Conservation (phyloP, 306 rosid genomes). For the Medicago truncatula region DNA sequence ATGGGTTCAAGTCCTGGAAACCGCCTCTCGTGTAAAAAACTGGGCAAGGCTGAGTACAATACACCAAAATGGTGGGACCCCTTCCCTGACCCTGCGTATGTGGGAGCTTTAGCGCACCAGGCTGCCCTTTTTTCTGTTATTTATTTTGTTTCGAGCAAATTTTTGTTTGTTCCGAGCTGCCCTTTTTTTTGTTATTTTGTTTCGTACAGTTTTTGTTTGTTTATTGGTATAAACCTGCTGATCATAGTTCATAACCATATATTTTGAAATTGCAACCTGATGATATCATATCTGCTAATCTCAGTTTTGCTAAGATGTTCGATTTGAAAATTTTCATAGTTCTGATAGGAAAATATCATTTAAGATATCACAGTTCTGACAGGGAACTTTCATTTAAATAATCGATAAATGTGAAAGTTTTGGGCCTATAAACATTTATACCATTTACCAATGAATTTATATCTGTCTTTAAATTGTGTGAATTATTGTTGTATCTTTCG, state of each 20-base stretch:
- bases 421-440: not conserved
- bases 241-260: no score
- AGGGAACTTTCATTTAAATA: constrained; percentile 12
- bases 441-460: not conserved
- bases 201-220: no score
- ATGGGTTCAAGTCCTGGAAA: no score
- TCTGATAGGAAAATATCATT: not conserved
- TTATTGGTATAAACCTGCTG: not conserved
- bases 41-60: no score
- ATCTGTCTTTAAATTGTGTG: constrained; percentile 18
- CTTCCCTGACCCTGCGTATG: no score
- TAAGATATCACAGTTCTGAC: not conserved
- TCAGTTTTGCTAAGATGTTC: not conserved
- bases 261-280: not conserved
- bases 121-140: not conserved
- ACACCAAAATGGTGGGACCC: no score
- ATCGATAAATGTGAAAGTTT: constrained; percentile 11
- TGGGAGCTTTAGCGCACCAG: no score
- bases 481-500: constrained; percentile 28
- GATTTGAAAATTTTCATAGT: not conserved
- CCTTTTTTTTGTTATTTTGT: constrained; percentile 1
- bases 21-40: no score
- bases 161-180: no score
- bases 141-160: not conserved
- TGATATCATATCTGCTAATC: not conserved